Conservation (phyloP, 176 grass and related monocot genomes). For the Raddia guianensis region DNA sequence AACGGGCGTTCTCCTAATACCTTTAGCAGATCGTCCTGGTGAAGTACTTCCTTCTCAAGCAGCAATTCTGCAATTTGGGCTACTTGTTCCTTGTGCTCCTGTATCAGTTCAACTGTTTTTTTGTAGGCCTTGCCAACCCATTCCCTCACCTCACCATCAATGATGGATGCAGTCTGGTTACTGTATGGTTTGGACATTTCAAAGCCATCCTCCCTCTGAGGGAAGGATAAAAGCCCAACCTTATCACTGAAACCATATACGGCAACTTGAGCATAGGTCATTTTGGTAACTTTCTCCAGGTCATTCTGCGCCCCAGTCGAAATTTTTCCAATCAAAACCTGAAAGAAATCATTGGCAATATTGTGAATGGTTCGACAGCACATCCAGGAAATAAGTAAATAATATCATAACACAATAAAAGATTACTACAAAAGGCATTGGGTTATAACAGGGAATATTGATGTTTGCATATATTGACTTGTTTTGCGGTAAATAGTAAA, state of each 20-base stretch:
- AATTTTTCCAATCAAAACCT: constrained; percentile 90
- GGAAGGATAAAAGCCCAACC: constrained; percentile 94
- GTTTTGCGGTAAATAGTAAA: constrained; percentile 2
- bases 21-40: constrained; percentile 80
- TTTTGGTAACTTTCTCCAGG: constrained; percentile 97
- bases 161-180: constrained; percentile 89
- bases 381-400: neutral
- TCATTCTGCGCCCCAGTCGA: constrained; percentile 99
- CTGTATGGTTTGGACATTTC: constrained; percentile 95
- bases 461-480: neutral
- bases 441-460: neutral
- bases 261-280: constrained; percentile 94
- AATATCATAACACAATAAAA: neutral
- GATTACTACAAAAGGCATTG: neutral
- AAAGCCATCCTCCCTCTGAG: constrained; percentile 88
- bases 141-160: constrained; percentile 85
- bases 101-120: constrained; percentile 70
- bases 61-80: constrained; percentile 76
- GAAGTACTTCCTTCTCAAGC: constrained; percentile 93
- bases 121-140: constrained; percentile 87
- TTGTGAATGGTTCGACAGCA: neutral
- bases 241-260: constrained; percentile 97
- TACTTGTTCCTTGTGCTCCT: constrained; percentile 82
- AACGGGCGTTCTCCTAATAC: constrained; percentile 86
- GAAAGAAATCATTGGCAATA: constrained; percentile 28